Evolutionary conservation across 345 rosid species (phyloP).

Genomic region (Raphanus raphanistrum): DNA sequence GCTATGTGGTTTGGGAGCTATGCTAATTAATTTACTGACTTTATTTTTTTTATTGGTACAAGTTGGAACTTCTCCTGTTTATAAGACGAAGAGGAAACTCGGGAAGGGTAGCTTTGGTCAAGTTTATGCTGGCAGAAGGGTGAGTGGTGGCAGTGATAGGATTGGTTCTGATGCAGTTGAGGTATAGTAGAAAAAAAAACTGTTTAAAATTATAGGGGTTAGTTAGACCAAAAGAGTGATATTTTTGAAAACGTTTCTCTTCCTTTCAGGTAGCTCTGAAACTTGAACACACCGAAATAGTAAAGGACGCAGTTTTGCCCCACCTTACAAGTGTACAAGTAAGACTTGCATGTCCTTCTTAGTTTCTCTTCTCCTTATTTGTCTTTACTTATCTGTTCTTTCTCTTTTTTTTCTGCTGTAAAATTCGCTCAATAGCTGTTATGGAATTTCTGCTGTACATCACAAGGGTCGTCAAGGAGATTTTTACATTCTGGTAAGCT

Average conservation of each 20-base stretch:
- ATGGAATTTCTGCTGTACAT: slow-evolving; percentile 87
- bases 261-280: slow-evolving; percentile 85
- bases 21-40: slow-evolving; percentile 15
- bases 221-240: slow-evolving; percentile 13
- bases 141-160: slow-evolving; percentile 64
- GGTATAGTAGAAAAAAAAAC: slow-evolving; percentile 40
- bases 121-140: slow-evolving; percentile 91
- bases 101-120: slow-evolving; percentile 99
- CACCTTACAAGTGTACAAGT: slow-evolving; percentile 97
- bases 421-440: slow-evolving; percentile 68
- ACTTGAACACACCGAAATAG: slow-evolving; percentile 83
- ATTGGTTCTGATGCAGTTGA: slow-evolving; percentile 79
- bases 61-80: slow-evolving; percentile 85
- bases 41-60: slow-evolving; percentile 59
- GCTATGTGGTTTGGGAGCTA: slow-evolving; percentile 6
- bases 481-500: slow-evolving; percentile 82
- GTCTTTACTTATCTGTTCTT: slow-evolving; percentile 21
- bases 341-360: slow-evolving; percentile 16
- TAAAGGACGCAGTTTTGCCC: slow-evolving; percentile 96
- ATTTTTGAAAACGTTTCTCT: not conserved
- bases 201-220: not conserved
- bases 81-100: slow-evolving; percentile 78
- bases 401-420: slow-evolving; percentile 11
- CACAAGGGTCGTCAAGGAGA: slow-evolving; percentile 95
- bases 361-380: slow-evolving; percentile 2